phyloP scores from a whole-genome alignment of 129 eudicot genomes.

The Rutidosis leptorrhynchoides region DNA sequence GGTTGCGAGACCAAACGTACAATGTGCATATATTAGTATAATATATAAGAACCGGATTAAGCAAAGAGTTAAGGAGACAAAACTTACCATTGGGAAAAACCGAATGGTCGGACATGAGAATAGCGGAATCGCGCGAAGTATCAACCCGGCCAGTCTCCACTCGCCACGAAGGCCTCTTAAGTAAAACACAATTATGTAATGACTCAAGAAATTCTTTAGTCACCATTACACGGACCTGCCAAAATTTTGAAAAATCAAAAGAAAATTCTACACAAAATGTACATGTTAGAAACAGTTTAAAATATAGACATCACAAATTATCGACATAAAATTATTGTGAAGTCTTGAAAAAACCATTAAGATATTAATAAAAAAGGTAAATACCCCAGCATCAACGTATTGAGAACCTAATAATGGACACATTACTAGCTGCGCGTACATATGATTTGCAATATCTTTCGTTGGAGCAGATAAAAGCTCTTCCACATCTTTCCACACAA shows the following conservation, averaged over 20 bases:
- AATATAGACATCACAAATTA: not conserved
- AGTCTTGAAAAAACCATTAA: not conserved
- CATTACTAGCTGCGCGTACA: constrained; percentile 62
- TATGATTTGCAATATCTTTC: constrained; percentile 59
- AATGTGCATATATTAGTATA: not conserved
- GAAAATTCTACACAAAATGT: not conserved
- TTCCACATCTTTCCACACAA: constrained; percentile 59
- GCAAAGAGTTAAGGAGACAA: not conserved
- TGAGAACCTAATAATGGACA: constrained; percentile 72
- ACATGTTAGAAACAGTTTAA: not conserved
- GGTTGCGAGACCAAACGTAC: not conserved
- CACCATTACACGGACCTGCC: constrained; percentile 55
- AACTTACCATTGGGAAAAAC: constrained; percentile 60
- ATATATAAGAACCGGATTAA: not conserved
- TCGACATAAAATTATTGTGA: not conserved
- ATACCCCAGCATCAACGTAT: constrained; percentile 92
- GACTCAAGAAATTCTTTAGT: constrained; percentile 74
- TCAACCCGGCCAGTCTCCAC: constrained; percentile 61
- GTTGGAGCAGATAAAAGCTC: constrained; percentile 58
- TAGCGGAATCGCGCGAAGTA: constrained; percentile 53
- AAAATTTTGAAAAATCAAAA: constrained; percentile 15
- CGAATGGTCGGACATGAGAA: constrained; percentile 83
- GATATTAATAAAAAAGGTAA: not conserved
- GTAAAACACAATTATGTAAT: constrained; percentile 48
- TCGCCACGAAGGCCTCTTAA: constrained; percentile 81